A percentile compares a stretch with the other conserved stretches of the same genome.
These are phyloP conservation scores for Camillea tinctor DNA, from an alignment of 2,329 filamentous ascomycete genomes.

Conservation along the genomic window DNA sequence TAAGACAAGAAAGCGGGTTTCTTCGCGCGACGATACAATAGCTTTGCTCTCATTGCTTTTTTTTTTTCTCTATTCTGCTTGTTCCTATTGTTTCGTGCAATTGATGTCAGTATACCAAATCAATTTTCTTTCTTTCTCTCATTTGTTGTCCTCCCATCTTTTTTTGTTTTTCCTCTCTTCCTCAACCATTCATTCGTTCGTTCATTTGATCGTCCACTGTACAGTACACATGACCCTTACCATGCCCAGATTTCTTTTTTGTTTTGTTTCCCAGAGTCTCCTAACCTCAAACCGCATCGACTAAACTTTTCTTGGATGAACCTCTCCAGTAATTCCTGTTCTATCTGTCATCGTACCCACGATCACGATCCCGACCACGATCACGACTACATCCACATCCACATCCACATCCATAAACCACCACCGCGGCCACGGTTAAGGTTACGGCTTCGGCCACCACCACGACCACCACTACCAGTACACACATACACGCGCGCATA, in stretches of 20 bases:
- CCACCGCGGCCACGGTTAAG: no score
- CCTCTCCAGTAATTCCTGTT: not conserved
- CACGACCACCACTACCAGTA: no score
- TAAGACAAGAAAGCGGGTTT: conserved; percentile 26
- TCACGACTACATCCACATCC: no score
- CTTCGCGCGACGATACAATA: conserved; percentile 28
- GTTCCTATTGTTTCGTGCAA: conserved; percentile 9
- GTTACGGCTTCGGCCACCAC: no score
- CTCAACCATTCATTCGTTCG: not conserved
- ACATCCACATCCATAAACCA: no score
- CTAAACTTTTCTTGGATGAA: not conserved
- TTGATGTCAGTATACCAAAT: conserved; percentile 3
- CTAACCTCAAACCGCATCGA: not conserved
- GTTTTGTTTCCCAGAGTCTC: not conserved
- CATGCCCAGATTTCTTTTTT: not conserved
- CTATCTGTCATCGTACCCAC: not conserved
- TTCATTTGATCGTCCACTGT: not conserved
- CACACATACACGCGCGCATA: no score
- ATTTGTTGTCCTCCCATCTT: not conserved
- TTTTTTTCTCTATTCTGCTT: no score
- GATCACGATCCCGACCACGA: not conserved
- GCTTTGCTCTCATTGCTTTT: not conserved
- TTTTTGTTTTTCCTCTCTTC: not conserved
- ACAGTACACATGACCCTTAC: not conserved
- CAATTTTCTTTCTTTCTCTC: not conserved